Evolutionary conservation across 2,329 filamentous ascomycete species (phyloP).

Genomic region (Beauveria sp.): DNA sequence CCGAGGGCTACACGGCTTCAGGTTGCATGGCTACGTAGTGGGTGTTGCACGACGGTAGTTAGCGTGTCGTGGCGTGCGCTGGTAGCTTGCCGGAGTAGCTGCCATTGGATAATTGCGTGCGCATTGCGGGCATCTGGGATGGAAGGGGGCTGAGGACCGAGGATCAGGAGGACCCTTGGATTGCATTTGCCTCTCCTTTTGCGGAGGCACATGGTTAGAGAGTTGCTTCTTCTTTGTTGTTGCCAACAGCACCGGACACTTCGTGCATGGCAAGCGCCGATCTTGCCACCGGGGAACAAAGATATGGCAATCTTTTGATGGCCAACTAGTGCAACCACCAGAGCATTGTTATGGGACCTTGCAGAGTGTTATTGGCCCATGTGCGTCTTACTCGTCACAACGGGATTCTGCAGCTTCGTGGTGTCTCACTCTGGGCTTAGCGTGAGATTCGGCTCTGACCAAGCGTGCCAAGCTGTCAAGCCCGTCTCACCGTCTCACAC

Average conservation of each 20-base stretch:
- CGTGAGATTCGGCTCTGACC: not conserved
- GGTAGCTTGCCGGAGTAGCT: not conserved
- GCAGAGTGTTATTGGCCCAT: not conserved
- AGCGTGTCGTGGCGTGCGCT: not conserved
- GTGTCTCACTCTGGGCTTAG: conserved; percentile 5
- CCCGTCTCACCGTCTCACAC: not conserved
- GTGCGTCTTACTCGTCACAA: not conserved
- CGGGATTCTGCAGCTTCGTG: not conserved
- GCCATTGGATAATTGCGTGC: conserved; percentile 2
- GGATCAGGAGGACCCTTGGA: not conserved
- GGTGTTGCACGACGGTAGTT: not conserved
- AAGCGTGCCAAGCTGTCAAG: not conserved
- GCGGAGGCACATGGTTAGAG: not conserved
- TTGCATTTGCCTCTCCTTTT: not conserved
- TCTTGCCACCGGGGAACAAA: not conserved
- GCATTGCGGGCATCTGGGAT: not conserved
- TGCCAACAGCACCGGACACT: too few species aligned
- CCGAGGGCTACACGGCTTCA: not conserved
- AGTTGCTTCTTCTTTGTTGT: not conserved
- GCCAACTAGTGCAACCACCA: not conserved
- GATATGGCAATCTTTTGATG: not conserved
- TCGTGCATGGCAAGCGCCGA: not conserved
- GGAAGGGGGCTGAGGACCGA: not conserved
- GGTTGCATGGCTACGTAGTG: not conserved
- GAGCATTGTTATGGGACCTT: not conserved